These are phyloP conservation scores for Trapa incisa DNA, from an alignment of 345 rosid species.

Conservation along the genomic window DNA sequence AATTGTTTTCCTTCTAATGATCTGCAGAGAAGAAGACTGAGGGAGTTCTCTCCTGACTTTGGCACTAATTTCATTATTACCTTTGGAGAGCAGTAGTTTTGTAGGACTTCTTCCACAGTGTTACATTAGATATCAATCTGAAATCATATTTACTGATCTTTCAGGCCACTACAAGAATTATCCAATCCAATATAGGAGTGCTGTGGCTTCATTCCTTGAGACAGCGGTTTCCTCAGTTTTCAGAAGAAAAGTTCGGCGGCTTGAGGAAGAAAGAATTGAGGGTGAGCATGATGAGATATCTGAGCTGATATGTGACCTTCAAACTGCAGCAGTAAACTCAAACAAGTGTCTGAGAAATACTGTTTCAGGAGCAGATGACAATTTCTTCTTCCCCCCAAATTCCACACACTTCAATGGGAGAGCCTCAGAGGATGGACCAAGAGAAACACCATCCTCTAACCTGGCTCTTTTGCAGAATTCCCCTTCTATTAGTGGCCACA, in stretches of 20 bases:
- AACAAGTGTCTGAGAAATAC: conserved; percentile 80
- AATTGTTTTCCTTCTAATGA: no score
- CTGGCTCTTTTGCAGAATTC: conserved; percentile 22
- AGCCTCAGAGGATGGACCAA: no score
- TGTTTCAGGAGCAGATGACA: conserved; percentile 62
- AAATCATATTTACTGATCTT: neutral
- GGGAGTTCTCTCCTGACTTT: no score
- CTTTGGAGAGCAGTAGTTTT: neutral
- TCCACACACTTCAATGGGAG: conserved; percentile 9
- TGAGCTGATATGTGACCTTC: conserved; percentile 70
- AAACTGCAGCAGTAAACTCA: conserved; percentile 79
- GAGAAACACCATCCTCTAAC: conserved; percentile 9
- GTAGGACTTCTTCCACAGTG: neutral
- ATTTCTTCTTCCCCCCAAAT: conserved; percentile 59
- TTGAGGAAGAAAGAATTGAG: conserved; percentile 41
- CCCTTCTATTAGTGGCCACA: conserved; percentile 59
- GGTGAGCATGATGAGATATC: conserved; percentile 55
- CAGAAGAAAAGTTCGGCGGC: conserved; percentile 41
- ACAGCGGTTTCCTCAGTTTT: conserved; percentile 47
- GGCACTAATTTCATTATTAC: neutral
- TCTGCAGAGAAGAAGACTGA: no score
- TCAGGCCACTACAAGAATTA: conserved; percentile 65
- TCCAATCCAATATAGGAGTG: conserved; percentile 65
- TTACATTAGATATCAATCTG: neutral
- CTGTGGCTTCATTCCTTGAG: conserved; percentile 51